Conservation (phyloP, 768 basidiomycete species). For the Suillus weaverae region DNA sequence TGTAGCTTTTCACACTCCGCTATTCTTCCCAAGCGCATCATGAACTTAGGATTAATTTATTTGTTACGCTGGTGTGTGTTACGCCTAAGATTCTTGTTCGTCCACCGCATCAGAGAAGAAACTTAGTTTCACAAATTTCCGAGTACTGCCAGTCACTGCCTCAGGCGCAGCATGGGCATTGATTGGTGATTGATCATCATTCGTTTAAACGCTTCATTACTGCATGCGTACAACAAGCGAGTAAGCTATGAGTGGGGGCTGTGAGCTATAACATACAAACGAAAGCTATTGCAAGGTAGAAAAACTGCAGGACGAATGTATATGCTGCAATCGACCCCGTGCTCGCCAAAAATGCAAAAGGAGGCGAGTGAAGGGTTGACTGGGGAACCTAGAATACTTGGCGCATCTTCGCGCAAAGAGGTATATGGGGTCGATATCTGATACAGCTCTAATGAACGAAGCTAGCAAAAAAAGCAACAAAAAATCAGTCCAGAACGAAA, state of each 20-base stretch:
- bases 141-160: not conserved
- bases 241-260: conserved; percentile 18
- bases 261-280: conserved; percentile 4
- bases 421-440: conserved; percentile 1
- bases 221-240: conserved; percentile 13
- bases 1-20: conserved; percentile 36
- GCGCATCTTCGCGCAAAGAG: not conserved
- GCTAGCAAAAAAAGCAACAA: conserved; percentile 17
- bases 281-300: not conserved
- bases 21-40: conserved; percentile 24
- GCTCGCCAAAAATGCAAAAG: conserved; percentile 13
- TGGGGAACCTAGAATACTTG: not conserved
- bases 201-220: conserved; percentile 14
- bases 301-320: conserved; percentile 1
- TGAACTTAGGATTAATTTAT: conserved; percentile 3
- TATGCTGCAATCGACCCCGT: conserved; percentile 9
- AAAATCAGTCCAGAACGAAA: conserved; percentile 15
- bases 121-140: not conserved
- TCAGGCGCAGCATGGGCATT: not conserved
- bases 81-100: not conserved
- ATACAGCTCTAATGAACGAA: conserved; percentile 6
- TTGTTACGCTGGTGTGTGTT: not conserved
- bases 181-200: conserved; percentile 2
- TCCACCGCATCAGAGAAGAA: not conserved
- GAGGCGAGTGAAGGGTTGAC: conserved; percentile 9